Conservation (phyloP, 192 early-diverging fungal genomes). For the Entomortierella parvispora region DNA sequence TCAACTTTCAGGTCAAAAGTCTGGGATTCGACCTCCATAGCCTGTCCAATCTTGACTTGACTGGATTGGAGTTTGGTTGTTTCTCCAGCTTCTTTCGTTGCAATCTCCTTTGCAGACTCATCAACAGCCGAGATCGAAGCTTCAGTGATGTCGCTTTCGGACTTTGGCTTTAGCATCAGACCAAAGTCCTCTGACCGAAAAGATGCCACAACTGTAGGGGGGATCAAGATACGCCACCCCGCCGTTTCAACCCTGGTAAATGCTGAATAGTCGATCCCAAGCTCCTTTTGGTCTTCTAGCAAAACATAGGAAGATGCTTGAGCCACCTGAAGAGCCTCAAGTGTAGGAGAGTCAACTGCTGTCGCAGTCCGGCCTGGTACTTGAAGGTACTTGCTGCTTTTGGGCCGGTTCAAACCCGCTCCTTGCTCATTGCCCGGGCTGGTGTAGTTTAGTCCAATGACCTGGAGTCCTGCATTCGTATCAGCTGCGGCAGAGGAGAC, state of each 20-base stretch:
- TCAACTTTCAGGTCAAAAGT: background rate
- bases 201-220: constrained; percentile 35
- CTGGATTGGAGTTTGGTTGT: no score
- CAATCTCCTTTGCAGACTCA: background rate
- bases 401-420: no score
- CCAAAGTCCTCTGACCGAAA: constrained; percentile 51
- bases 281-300: constrained; percentile 41
- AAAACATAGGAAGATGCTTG: constrained; percentile 27
- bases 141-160: no score
- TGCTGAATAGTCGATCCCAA: constrained; percentile 44
- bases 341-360: constrained; percentile 6
- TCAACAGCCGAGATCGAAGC: no score
- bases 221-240: constrained; percentile 49
- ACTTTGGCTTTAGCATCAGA: constrained; percentile 43
- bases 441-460: constrained; percentile 35
- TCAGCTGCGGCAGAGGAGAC: constrained; percentile 11
- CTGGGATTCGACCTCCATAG: background rate
- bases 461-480: constrained; percentile 2
- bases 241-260: constrained; percentile 49
- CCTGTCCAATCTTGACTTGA: no score
- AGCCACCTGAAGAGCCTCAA: constrained; percentile 38
- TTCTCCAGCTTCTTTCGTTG: no score
- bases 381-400: background rate
- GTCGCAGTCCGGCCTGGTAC: constrained; percentile 2
- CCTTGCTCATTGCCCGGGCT: constrained; percentile 2